Evolutionary conservation across 768 basidiomycete genomes (phyloP).

Genomic region (Gymnopilus dilepis): DNA sequence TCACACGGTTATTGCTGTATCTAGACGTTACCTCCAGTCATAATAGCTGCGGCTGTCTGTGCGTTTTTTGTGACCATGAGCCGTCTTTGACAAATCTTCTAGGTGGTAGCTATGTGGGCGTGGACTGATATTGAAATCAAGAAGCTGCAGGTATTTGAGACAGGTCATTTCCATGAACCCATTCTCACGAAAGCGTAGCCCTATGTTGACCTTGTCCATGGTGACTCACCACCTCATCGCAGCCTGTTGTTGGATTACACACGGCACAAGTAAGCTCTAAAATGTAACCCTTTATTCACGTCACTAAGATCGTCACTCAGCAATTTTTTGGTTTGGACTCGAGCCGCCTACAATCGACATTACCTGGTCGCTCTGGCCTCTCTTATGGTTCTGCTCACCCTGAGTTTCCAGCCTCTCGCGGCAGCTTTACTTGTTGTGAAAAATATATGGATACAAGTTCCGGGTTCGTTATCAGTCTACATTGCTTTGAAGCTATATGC

Average conservation of each 20-base stretch:
- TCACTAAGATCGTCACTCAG: slow-evolving; percentile 27
- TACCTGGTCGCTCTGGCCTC: slow-evolving; percentile 56
- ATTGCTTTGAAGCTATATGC: neutral
- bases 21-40: slow-evolving; percentile 60
- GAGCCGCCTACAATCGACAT: slow-evolving; percentile 51
- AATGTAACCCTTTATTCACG: neutral
- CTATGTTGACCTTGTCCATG: slow-evolving; percentile 62
- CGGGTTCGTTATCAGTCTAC: slow-evolving; percentile 36
- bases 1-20: neutral
- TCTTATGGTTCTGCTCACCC: slow-evolving; percentile 51
- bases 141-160: slow-evolving; percentile 54
- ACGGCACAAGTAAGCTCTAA: slow-evolving; percentile 44
- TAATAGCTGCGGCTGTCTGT: slow-evolving; percentile 44
- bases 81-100: too few species aligned
- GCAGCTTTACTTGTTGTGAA: slow-evolving; percentile 54
- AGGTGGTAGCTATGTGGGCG: slow-evolving; percentile 56
- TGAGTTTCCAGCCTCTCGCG: slow-evolving; percentile 58
- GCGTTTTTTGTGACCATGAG: too few species aligned
- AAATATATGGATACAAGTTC: slow-evolving; percentile 47
- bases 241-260: slow-evolving; percentile 63
- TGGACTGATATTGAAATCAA: slow-evolving; percentile 66
- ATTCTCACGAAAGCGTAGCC: slow-evolving; percentile 39
- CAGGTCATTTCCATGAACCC: too few species aligned
- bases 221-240: slow-evolving; percentile 55
- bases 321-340: slow-evolving; percentile 53